Base-by-base conservation (phyloP, 108 stramenopile species). In the Cyclostephanos tholiformis region DNA sequence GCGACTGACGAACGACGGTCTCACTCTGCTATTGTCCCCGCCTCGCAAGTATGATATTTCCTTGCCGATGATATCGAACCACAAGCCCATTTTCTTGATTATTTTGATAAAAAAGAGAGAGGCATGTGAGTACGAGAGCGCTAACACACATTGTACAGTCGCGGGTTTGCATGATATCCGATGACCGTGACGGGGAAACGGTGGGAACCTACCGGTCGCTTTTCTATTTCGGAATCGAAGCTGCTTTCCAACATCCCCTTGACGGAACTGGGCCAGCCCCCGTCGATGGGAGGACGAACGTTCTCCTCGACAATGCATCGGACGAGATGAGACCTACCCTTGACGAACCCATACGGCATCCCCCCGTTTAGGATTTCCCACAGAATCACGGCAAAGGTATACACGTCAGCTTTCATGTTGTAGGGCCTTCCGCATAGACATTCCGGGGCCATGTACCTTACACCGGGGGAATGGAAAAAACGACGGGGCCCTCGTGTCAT, bases 331-430 rank as follows among this genome's bases (percentile, higher is more conserved):
- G 13, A 19, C 13, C 13, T n/a, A 19, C 17, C 16, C 67, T 49
- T 73, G 1, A 73, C 50, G 14, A 57, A 67, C 19, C 27, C 25
- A 9, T 73, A 73, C 17, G 72, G 65, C 13, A 8, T 51, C 16
- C 27, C 23, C 67, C 67, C 72, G 35, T 66, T 70, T 12, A 81
- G 69, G 17, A 81, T 53, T 53, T 81, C 70, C 80, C 75, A 81
- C 19, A 81, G 27, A 38, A 76, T 22, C 62, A 81, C 53, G 50
- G 80, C 75, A 39, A 81, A 81, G 17, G 65, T 35, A 57, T 72
- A 81, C 35, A 77, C 49, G 65, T 81, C 80, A 19, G 80, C 75
- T 41, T 72, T 77, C 75, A 77, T 29, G 29, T 77, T 77, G 36
- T 77, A 73, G 4, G 58, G 16, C 26, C 32, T n/a, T 13, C 29